Percentiles rank a stretch among this genome's conserved stretches.
Evolutionary conservation across 1,284 basidiomycete species (phyloP).

Genomic region (Trametes hirsuta): DNA sequence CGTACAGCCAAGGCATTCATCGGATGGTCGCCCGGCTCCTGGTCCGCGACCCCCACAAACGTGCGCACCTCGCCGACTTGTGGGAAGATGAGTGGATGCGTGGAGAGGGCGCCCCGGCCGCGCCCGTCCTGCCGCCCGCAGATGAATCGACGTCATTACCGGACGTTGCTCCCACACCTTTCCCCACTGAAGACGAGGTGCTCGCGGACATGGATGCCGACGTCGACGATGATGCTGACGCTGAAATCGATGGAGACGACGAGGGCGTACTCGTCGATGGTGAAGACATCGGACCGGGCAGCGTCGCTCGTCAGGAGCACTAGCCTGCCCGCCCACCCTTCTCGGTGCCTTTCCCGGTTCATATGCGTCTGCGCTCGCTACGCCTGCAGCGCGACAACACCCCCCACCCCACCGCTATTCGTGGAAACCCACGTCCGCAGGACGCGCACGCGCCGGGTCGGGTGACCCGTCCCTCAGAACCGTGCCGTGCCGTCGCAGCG

Average conservation of each 20-base stretch:
- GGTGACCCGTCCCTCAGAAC: background rate
- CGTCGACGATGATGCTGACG: conserved; percentile 16
- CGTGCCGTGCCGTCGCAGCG: background rate
- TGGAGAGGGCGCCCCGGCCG: conserved; percentile 34
- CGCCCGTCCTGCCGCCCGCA: conserved; percentile 23
- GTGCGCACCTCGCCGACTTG: conserved; percentile 61
- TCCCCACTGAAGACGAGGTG: conserved; percentile 1
- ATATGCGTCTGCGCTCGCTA: no score
- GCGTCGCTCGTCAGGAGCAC: conserved; percentile 36
- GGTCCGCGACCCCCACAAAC: conserved; percentile 67
- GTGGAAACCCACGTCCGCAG: background rate
- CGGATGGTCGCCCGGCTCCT: conserved; percentile 65
- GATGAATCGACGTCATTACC: background rate
- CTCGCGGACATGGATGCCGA: conserved; percentile 14
- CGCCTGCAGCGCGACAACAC: background rate
- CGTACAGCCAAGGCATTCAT: conserved; percentile 49
- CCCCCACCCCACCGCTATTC: background rate
- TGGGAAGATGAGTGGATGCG: conserved; percentile 73
- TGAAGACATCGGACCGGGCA: conserved; percentile 35
- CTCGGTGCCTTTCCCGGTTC: background rate
- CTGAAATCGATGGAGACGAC: conserved; percentile 22
- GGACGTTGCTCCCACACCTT: background rate
- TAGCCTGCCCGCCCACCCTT: background rate
- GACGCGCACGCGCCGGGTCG: background rate
- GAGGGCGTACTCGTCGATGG: conserved; percentile 37